phyloP scores from a whole-genome alignment of 2,329 filamentous ascomycete species.

The Cladosporium sp. region DNA sequence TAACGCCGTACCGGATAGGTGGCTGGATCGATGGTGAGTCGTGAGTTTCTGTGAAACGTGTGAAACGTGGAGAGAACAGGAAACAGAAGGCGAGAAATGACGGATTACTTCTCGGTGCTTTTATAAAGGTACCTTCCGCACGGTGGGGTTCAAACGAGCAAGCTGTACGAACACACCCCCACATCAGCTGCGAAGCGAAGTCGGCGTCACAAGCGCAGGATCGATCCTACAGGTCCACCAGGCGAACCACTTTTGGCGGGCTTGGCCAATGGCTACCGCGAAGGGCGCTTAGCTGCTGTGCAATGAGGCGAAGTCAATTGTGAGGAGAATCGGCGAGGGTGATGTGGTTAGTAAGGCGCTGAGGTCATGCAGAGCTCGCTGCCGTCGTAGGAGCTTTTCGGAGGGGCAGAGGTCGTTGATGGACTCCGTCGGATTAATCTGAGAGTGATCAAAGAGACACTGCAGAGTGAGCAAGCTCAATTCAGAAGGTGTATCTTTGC shows the following conservation, averaged over 20 bases:
- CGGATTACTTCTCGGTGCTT: background rate
- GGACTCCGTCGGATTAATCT: too few species aligned
- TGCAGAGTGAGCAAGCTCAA: too few species aligned
- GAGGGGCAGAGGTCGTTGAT: too few species aligned
- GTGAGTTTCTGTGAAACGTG: background rate
- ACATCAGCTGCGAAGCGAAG: background rate
- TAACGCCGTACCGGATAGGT: slow-evolving; percentile 1
- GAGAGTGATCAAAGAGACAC: too few species aligned
- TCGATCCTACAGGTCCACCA: background rate
- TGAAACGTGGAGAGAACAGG: background rate
- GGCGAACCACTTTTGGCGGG: background rate
- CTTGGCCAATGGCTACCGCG: background rate
- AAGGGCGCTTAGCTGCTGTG: too few species aligned
- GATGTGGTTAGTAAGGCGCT: too few species aligned
- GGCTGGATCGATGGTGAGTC: background rate
- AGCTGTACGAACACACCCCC: background rate
- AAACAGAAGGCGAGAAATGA: too few species aligned
- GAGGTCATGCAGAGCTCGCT: too few species aligned
- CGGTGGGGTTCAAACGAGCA: background rate
- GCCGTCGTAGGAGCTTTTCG: too few species aligned
- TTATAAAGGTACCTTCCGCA: background rate
- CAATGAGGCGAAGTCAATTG: too few species aligned
- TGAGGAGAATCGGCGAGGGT: too few species aligned
- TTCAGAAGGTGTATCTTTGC: too few species aligned
- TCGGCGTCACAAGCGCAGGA: background rate